Evolutionary conservation across 2,329 filamentous ascomycete species (phyloP).

Genomic region (Fusarium anthophilum): DNA sequence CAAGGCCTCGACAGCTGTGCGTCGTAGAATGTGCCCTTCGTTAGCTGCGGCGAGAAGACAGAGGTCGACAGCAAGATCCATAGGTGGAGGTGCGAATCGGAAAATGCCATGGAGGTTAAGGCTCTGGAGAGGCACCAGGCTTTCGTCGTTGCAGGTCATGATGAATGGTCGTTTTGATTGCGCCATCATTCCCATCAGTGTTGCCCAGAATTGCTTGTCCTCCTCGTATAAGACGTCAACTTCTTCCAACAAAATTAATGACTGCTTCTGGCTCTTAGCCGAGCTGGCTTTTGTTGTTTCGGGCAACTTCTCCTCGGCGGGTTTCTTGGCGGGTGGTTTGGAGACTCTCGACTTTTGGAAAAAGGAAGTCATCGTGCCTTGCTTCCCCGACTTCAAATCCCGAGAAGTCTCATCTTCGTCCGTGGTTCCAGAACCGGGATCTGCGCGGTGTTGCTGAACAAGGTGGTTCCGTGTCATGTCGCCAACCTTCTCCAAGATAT

Average conservation of each 20-base stretch:
- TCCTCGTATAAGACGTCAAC: slow-evolving; percentile 94
- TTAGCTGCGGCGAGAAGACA: slow-evolving; percentile 84
- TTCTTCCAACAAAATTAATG: slow-evolving; percentile 92
- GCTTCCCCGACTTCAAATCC: slow-evolving; percentile 73
- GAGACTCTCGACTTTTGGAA: slow-evolving; percentile 66
- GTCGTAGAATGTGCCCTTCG: slow-evolving; percentile 83
- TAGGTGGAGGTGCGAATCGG: slow-evolving; percentile 73
- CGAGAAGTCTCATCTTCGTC: slow-evolving; percentile 49
- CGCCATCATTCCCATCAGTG: slow-evolving; percentile 77
- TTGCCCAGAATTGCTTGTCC: slow-evolving; percentile 94
- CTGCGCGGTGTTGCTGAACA: slow-evolving; percentile 65
- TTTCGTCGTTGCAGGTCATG: slow-evolving; percentile 94
- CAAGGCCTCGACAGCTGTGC: slow-evolving; percentile 73
- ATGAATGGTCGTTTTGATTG: slow-evolving; percentile 93
- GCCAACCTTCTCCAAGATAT: slow-evolving; percentile 90
- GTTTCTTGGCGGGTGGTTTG: slow-evolving; percentile 44
- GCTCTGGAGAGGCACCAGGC: slow-evolving; percentile 76
- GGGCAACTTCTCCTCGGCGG: slow-evolving; percentile 34
- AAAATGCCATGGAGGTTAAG: slow-evolving; percentile 88
- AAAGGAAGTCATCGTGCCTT: slow-evolving; percentile 83
- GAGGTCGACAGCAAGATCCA: slow-evolving; percentile 78
- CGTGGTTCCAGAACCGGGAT: slow-evolving; percentile 41
- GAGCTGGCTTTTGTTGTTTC: slow-evolving; percentile 46
- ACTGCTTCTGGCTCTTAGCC: slow-evolving; percentile 80
- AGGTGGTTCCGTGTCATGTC: slow-evolving; percentile 98